Conservation (phyloP, 306 rosid species). For the Elaeagnus macrophylla region DNA sequence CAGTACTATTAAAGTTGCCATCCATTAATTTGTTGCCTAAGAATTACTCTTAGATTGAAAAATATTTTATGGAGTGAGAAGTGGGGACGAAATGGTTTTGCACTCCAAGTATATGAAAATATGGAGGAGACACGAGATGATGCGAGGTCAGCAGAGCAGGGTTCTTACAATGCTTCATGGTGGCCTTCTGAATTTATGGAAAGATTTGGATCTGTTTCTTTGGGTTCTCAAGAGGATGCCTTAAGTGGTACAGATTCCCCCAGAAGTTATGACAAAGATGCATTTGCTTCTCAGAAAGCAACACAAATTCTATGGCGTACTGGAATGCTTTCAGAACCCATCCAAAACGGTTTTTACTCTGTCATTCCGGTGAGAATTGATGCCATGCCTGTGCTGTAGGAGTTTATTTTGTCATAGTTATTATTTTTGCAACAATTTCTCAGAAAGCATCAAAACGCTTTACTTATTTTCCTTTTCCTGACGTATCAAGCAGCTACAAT, state of each 20-base stretch:
- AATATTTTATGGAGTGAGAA: slow-evolving; percentile 56
- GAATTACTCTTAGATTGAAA: slow-evolving; percentile 30
- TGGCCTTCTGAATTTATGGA: slow-evolving; percentile 89
- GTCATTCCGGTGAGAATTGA: slow-evolving; percentile 62
- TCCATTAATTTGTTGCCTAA: slow-evolving; percentile 30
- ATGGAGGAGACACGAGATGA: slow-evolving; percentile 94
- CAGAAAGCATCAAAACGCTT: too few species aligned
- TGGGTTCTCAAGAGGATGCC: slow-evolving; percentile 65
- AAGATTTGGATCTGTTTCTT: slow-evolving; percentile 75
- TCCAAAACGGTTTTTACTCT: slow-evolving; percentile 93
- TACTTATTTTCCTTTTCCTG: too few species aligned
- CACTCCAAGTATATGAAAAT: slow-evolving; percentile 47
- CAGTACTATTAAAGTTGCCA: slow-evolving; percentile 26
- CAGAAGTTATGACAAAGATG: slow-evolving; percentile 41
- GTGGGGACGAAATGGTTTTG: slow-evolving; percentile 79
- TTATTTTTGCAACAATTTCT: slow-evolving; percentile 6
- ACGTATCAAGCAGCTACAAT: too few species aligned
- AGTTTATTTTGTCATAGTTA: slow-evolving; percentile 5
- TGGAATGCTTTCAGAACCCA: slow-evolving; percentile 82
- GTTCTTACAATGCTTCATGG: slow-evolving; percentile 79
- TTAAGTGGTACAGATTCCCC: slow-evolving; percentile 46
- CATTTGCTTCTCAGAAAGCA: slow-evolving; percentile 62
- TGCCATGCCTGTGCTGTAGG: slow-evolving; percentile 2
- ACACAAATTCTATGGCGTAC: slow-evolving; percentile 84
- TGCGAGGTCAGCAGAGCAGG: slow-evolving; percentile 77